Evolutionary conservation across 768 basidiomycete genomes (phyloP), one percentile per base, ranked within the genome.

Genomic region (Leccinum aurantiacum): DNA sequence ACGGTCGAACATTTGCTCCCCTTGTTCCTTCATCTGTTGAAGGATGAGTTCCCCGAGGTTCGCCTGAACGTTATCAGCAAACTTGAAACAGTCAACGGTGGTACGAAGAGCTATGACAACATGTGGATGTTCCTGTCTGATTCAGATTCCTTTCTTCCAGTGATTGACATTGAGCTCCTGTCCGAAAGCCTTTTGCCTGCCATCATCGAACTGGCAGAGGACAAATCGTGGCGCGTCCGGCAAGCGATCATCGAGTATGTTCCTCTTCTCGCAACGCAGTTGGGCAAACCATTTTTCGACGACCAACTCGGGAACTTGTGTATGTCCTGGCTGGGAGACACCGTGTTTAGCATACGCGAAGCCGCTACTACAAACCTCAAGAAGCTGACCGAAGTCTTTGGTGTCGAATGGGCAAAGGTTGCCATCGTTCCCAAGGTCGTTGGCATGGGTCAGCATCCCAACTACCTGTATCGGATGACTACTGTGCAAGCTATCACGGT

Each of bases 161-260:
- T 98, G n/a, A 98, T 99, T 65, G 97, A 97, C 50, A 97, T 98
- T 68, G 93, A 98, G 61, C 82, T 94, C 31, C 78, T 99, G 54
- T 93, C 94, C 1, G 94, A 95, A 65, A 95, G 93, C 65, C 88
- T 99, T 38, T 84, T 99, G 31, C 97, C 97, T 9, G 97, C 97
- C 38, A 98, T 99, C 65, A 91, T 98, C 63, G 93, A 98, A 71
- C 82, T 99, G 35, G 97, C 97, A 8, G 96, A 98, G 75, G 97
- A 99, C 80, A 99, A 98, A 74, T 97, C 97, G 61, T 99, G 97
- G 97, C 90, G 97, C 29, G 96, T 99, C 19, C 90, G 97, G 66
- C 97, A 99, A 76, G 97, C 97, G 8, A 98, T 99, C 78, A 99
- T 99, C 76, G 97, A 98, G 76, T 98, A 99, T 78, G 91, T 99